Evolutionary conservation across 2,329 filamentous ascomycete genomes (phyloP).

Genomic region (Fusarium succisae): DNA sequence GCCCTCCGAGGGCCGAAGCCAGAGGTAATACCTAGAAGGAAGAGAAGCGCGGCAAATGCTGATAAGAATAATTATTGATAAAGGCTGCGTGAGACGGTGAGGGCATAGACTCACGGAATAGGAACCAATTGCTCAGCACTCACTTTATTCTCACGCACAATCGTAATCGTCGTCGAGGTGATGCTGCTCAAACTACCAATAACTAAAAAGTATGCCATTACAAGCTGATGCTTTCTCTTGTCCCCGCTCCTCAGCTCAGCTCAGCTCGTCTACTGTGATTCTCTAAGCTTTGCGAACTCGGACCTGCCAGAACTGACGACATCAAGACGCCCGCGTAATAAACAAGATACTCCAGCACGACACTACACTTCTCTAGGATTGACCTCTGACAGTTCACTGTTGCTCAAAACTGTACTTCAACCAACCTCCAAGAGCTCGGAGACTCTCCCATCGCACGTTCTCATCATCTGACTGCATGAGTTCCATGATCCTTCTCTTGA

Average conservation of each 20-base stretch:
- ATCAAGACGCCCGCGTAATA: conserved; percentile 37
- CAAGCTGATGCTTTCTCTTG: conserved; percentile 42
- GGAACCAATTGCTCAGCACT: not conserved
- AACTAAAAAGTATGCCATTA: conserved; percentile 46
- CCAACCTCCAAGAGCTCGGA: conserved; percentile 79
- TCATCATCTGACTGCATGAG: conserved; percentile 92
- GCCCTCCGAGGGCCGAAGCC: conserved; percentile 29
- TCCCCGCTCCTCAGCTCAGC: conserved; percentile 31
- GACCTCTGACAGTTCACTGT: conserved; percentile 29
- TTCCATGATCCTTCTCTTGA: conserved; percentile 92
- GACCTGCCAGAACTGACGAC: conserved; percentile 22
- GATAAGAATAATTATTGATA: not conserved
- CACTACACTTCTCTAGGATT: conserved; percentile 4
- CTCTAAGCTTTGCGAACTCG: conserved; percentile 30
- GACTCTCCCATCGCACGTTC: conserved; percentile 89
- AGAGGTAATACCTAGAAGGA: not conserved
- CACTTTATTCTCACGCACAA: conserved; percentile 30
- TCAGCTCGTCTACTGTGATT: conserved; percentile 41
- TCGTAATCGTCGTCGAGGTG: conserved; percentile 32
- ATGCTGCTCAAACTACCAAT: conserved; percentile 30
- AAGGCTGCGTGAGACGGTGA: no score
- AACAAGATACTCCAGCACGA: conserved; percentile 34
- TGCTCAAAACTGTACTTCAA: conserved; percentile 71
- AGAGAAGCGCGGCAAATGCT: conserved; percentile 11
- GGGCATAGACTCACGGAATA: not conserved